These are phyloP conservation scores for Cinnamomum micranthum DNA, from an alignment of 164 flowering plant species.

Conservation along the genomic window DNA sequence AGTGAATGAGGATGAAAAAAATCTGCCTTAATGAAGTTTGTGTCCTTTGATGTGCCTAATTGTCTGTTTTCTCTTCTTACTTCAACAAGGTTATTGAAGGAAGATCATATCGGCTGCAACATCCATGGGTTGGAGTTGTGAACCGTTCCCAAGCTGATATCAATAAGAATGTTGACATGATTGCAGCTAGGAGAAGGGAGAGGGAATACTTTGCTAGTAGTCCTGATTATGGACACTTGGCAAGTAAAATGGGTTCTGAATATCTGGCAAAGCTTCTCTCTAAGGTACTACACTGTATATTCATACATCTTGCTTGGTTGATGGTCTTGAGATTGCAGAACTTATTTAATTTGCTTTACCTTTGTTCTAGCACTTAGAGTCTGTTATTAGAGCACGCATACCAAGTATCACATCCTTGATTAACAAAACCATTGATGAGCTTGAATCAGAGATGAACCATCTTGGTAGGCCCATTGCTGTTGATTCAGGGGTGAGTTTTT, in stretches of 20 bases:
- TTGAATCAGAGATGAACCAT: conserved; percentile 74
- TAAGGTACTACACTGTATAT: conserved; percentile 37
- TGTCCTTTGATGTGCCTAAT: background rate
- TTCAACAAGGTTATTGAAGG: conserved; percentile 72
- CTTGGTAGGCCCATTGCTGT: conserved; percentile 81
- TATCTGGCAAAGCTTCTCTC: conserved; percentile 81
- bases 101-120: conserved; percentile 57
- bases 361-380: conserved; percentile 63
- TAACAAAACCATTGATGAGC: conserved; percentile 62
- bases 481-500: conserved; percentile 73
- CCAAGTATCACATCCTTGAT: conserved; percentile 84
- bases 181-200: conserved; percentile 79
- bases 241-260: conserved; percentile 81
- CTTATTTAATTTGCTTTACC: background rate
- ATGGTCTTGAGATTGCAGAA: background rate
- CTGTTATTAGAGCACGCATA: conserved; percentile 74
- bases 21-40: no score
- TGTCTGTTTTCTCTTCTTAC: background rate
- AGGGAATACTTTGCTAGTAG: conserved; percentile 60
- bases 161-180: conserved; percentile 82
- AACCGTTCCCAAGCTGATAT: conserved; percentile 90
- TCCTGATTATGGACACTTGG: conserved; percentile 69
- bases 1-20: no score
- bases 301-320: background rate
- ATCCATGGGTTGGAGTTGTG: conserved; percentile 91